A percentile compares a stretch with the other conserved stretches of the same genome.
phyloP scores from a whole-genome alignment of 2,329 filamentous ascomycete genomes.

The Parastagonospora nodorum region DNA sequence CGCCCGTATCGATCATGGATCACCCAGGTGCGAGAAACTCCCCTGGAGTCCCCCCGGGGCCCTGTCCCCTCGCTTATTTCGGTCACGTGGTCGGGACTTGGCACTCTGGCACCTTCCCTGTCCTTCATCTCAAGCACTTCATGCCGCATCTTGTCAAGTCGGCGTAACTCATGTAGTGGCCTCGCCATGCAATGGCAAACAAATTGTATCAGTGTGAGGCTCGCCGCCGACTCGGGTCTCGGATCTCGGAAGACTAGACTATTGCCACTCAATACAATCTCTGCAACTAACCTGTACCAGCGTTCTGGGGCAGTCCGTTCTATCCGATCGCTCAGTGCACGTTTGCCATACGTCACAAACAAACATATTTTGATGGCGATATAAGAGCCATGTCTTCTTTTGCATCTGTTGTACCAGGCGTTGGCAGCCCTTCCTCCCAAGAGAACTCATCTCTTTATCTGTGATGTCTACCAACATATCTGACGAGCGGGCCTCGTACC shows the following conservation, averaged over 20 bases:
- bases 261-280: neutral
- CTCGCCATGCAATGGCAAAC: neutral
- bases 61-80: too few species aligned
- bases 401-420: too few species aligned
- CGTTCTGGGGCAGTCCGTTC: neutral
- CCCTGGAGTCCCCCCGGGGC: too few species aligned
- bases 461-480: slow-evolving; percentile 8
- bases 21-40: too few species aligned
- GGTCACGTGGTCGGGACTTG: too few species aligned
- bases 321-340: neutral
- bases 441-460: neutral
- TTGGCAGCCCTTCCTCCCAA: neutral
- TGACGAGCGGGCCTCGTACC: slow-evolving; percentile 1
- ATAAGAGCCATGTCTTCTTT: neutral
- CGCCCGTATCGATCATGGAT: too few species aligned
- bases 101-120: too few species aligned
- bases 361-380: neutral
- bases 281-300: neutral
- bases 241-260: neutral
- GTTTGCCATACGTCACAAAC: neutral
- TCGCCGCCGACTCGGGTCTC: neutral
- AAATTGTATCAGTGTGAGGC: neutral
- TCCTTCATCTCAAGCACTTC: neutral
- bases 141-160: neutral
- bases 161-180: too few species aligned